A percentile compares a stretch with the other conserved stretches of the same genome.
These are phyloP conservation scores for Phylloporus scabripes DNA, from an alignment of 768 basidiomycete species.

Conservation along the genomic window DNA sequence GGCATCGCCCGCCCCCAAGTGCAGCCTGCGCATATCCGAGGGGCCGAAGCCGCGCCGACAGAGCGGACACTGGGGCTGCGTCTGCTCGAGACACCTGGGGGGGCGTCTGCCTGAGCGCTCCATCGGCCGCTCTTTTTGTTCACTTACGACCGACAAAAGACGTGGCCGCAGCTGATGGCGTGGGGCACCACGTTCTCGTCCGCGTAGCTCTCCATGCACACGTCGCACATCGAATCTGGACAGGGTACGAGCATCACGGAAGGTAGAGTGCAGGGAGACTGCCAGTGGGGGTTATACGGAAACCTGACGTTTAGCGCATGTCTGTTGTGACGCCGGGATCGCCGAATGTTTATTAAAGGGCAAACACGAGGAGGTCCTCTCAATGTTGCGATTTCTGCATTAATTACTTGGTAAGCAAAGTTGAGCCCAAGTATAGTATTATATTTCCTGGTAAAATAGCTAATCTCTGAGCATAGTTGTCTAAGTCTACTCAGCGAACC, in stretches of 20 bases:
- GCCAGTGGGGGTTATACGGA: too few species aligned
- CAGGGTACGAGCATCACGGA: conserved; percentile 9
- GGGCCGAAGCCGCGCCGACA: conserved; percentile 5
- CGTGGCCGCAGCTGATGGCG: conserved; percentile 10
- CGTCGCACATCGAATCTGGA: conserved; percentile 11
- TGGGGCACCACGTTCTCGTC: neutral
- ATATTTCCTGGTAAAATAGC: too few species aligned
- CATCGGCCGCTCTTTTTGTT: too few species aligned
- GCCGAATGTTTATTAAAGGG: neutral
- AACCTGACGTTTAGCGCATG: neutral
- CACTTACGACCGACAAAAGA: conserved; percentile 12
- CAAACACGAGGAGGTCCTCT: conserved; percentile 3
- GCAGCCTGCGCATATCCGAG: conserved; percentile 1
- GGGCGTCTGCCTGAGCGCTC: too few species aligned
- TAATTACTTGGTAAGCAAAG: too few species aligned
- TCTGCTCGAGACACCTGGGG: conserved; percentile 9
- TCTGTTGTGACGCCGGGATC: neutral
- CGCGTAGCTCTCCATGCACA: conserved; percentile 9
- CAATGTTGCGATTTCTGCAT: too few species aligned
- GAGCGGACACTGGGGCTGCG: conserved; percentile 9
- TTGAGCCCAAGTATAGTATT: too few species aligned
- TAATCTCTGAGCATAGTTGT: too few species aligned
- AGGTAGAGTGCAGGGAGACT: neutral
- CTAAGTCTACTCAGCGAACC: too few species aligned
- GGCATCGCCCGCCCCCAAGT: neutral